These are phyloP conservation scores for Pichia sp. DNA, from an alignment of 1,139 yeast species.

Conservation along the genomic window DNA sequence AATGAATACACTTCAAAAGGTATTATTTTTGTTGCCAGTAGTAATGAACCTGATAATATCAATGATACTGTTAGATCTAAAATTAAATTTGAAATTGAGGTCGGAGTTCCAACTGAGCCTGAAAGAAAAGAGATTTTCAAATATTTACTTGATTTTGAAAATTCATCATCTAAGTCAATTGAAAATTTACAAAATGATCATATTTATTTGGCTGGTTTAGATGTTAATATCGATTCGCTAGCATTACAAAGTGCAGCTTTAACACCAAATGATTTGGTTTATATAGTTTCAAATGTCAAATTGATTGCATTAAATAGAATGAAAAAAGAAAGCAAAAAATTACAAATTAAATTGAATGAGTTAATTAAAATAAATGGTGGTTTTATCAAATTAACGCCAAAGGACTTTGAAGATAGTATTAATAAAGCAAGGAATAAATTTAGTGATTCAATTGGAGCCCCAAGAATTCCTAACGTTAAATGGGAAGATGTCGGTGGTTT, in stretches of 20 bases:
- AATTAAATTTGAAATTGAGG: slow-evolving; percentile 69
- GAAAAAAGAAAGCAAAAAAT: slow-evolving; percentile 26
- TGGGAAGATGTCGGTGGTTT: slow-evolving; percentile 97
- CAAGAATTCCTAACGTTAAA: slow-evolving; percentile 86
- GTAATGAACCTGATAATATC: slow-evolving; percentile 64
- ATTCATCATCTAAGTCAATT: not conserved
- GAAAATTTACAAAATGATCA: slow-evolving; percentile 6
- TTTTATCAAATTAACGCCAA: slow-evolving; percentile 46
- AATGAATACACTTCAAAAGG: slow-evolving; percentile 44
- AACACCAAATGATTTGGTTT: slow-evolving; percentile 74
- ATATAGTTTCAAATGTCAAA: slow-evolving; percentile 66
- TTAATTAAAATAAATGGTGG: slow-evolving; percentile 41
- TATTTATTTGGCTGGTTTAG: slow-evolving; percentile 34
- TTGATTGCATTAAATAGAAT: slow-evolving; percentile 49
- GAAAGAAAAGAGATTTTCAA: slow-evolving; percentile 65
- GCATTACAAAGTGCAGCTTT: slow-evolving; percentile 91
- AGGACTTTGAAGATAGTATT: slow-evolving; percentile 68
- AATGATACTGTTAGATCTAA: slow-evolving; percentile 61
- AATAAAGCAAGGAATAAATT: slow-evolving; percentile 80
- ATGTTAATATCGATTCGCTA: slow-evolving; percentile 52
- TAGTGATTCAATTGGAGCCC: slow-evolving; percentile 95
- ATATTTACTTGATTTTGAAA: slow-evolving; percentile 34
- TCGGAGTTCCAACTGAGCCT: slow-evolving; percentile 70
- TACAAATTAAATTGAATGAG: slow-evolving; percentile 20
- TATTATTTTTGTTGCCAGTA: slow-evolving; percentile 60